Evolutionary conservation across 352 stramenopile genomes (phyloP), one percentile per base, ranked within the genome.

Genomic region (Pythium insidiosum): DNA sequence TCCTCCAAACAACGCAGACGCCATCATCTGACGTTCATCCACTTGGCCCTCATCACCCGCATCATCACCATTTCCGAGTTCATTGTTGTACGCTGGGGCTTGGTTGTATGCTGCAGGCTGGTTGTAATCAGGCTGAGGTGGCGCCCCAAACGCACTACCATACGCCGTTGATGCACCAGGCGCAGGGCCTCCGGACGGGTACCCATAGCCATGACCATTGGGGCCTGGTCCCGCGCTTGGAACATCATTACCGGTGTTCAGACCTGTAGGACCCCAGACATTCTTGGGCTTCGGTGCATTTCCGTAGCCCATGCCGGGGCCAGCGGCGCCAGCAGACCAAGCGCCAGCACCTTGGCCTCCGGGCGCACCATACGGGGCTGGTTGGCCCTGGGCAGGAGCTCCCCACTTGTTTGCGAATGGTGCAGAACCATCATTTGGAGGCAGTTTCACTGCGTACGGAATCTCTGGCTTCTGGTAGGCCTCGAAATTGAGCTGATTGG

Each of bases 1-100:
- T 22, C 96, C 96, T 29, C 96, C 95, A 66, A 99, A 99, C 38
- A 99, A 83, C 7, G 92, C 93, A 11, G 92, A 96, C 30, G 96
- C 95, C 71, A 98, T 85, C 53, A 90, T 81, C 40, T 73, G 60
- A 31, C 81, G 77, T 52, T 94, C 80, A 34, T 92, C 70, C 2
- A 88, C 65, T 5, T 72, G 47, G 7, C 58, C 58, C 9, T 88
- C 77, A 18, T 64, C 62, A 31, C 84, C 71, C 24, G n/a, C n/a
- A n/a, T 88, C 67, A 10, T 69, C 47, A 5, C 81, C 63, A 4
- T 57, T 46, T 6, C 50, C 43, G 7, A 38, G 49, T 13, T 61
- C 51, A 19, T 48, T 49, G 55, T 68, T 24, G 56, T 74, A 54
- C 46, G 54, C 38, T 24, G 31, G 19, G 23, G 47, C 53, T n/a